A percentile compares a stretch with the other conserved stretches of the same genome.
These are phyloP conservation scores for Geotrichum siamense DNA, from an alignment of 1,139 yeast species.

Conservation along the genomic window DNA sequence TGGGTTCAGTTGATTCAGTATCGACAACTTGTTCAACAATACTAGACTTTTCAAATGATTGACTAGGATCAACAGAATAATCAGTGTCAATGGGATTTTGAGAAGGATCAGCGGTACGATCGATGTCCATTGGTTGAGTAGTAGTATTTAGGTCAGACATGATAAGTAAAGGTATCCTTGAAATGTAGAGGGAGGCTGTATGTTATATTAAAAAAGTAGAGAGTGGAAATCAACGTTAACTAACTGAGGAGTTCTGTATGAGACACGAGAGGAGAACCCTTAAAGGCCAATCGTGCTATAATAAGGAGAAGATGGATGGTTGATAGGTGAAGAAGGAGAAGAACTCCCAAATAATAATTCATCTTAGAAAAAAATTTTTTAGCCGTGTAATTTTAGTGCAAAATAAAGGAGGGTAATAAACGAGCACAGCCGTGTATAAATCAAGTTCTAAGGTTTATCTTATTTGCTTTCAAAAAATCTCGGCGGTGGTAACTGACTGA, in stretches of 20 bases:
- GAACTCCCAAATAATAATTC: background rate
- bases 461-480: no score
- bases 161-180: slow-evolving; percentile 1
- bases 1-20: background rate
- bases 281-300: slow-evolving; percentile 20
- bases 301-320: background rate
- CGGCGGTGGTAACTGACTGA: no score
- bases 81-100: background rate
- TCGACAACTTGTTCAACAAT: slow-evolving; percentile 1
- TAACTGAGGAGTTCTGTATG: slow-evolving; percentile 16
- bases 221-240: background rate
- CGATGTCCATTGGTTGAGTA: background rate
- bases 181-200: no score
- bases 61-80: no score
- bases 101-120: background rate
- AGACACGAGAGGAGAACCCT: slow-evolving; percentile 22
- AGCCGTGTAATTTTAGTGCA: slow-evolving; percentile 3
- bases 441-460: no score
- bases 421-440: no score
- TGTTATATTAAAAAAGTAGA: no score
- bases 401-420: no score
- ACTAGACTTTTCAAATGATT: background rate
- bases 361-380: slow-evolving; percentile 3
- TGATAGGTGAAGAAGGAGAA: background rate
- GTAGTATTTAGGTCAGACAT: background rate